Percentiles rank a stretch among this genome's conserved stretches.
phyloP scores from a whole-genome alignment of 2,329 filamentous ascomycete species.

The Coleophoma crateriformis region DNA sequence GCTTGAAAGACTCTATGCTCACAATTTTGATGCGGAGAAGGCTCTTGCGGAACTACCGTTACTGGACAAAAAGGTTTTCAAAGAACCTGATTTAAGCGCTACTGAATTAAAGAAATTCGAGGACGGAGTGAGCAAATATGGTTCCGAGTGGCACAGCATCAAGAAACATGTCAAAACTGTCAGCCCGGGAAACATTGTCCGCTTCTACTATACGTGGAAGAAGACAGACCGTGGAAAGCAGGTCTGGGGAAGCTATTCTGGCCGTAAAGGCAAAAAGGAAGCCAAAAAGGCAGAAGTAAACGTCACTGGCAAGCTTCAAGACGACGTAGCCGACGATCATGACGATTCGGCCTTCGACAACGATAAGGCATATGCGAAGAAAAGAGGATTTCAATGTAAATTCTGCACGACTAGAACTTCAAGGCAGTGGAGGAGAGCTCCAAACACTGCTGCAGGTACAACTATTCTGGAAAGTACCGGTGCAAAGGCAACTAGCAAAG shows the following conservation, averaged over 20 bases:
- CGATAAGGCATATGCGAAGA: constrained; percentile 70
- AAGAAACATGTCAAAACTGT: constrained; percentile 82
- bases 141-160: constrained; percentile 81
- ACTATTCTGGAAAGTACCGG: constrained; percentile 60
- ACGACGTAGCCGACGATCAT: constrained; percentile 85
- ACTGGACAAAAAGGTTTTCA: constrained; percentile 66
- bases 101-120: constrained; percentile 87
- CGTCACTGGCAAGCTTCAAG: constrained; percentile 66
- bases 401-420: constrained; percentile 80
- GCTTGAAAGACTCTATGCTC: constrained; percentile 64
- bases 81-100: constrained; percentile 75
- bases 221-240: constrained; percentile 81
- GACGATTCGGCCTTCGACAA: constrained; percentile 96
- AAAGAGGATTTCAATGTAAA: constrained; percentile 86
- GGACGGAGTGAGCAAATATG: constrained; percentile 82
- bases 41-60: constrained; percentile 66
- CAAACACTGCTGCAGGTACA: constrained; percentile 66
- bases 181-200: constrained; percentile 73
- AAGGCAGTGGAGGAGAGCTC: constrained; percentile 87
- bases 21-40: constrained; percentile 64
- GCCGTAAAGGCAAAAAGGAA: constrained; percentile 86
- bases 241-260: constrained; percentile 85
- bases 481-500: constrained; percentile 59
- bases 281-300: constrained; percentile 67
- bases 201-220: constrained; percentile 98